phyloP scores from a whole-genome alignment of 2,329 filamentous ascomycete genomes.

The Escovopsis sp. region DNA sequence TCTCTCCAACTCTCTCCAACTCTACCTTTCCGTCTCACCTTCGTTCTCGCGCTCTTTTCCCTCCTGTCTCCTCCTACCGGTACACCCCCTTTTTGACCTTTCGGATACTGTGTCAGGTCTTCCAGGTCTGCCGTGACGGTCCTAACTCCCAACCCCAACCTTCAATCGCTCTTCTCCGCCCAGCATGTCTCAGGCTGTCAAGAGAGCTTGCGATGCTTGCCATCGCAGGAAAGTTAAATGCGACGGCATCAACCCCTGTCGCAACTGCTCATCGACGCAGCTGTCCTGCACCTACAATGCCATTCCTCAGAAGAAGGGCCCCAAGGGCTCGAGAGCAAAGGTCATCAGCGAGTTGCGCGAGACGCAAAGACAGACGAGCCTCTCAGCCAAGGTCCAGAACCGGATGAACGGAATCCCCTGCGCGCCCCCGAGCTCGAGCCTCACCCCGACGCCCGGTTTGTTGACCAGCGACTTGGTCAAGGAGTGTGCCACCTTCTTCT shows the following conservation, averaged over 20 bases:
- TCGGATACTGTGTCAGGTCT: too few relatives aligned
- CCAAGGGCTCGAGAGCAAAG: constrained; percentile 60
- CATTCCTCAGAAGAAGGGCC: constrained; percentile 62
- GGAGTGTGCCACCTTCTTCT: constrained; percentile 53
- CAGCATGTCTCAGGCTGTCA: constrained; percentile 37
- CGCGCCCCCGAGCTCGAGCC: constrained; percentile 30
- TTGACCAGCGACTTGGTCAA: constrained; percentile 49
- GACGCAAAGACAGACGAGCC: constrained; percentile 50
- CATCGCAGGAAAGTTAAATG: constrained; percentile 64
- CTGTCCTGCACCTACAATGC: constrained; percentile 61
- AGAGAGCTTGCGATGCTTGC: constrained; percentile 57
- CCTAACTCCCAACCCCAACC: too few relatives aligned
- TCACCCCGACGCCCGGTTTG: constrained; percentile 44
- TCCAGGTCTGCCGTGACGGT: too few relatives aligned
- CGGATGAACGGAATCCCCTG: constrained; percentile 41
- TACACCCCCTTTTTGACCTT: too few relatives aligned
- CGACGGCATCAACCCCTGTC: constrained; percentile 55
- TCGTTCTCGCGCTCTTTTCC: background rate
- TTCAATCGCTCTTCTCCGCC: background rate
- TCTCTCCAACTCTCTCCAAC: too few relatives aligned
- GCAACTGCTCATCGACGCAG: constrained; percentile 53
- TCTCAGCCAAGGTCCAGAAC: constrained; percentile 46
- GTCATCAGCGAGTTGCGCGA: constrained; percentile 61
- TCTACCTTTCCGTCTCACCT: too few relatives aligned
- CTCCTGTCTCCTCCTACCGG: background rate